Evolutionary conservation across 225 moss, liverwort and hornwort species (phyloP).

Genomic region (Polytrichum formosum): DNA sequence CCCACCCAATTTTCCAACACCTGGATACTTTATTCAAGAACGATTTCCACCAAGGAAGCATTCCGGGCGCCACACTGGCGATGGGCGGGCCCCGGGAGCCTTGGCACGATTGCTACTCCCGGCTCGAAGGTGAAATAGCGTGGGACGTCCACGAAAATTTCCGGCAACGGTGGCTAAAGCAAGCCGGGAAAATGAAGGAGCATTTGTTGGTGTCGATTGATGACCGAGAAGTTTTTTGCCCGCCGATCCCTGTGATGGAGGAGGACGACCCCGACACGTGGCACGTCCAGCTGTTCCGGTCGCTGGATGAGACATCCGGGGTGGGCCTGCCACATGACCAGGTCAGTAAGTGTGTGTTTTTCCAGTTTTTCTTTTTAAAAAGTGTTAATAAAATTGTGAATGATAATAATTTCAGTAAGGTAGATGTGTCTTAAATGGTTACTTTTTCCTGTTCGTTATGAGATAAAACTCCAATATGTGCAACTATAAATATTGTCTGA

Average conservation of each 20-base stretch:
- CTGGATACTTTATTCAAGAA: slow-evolving; percentile 68
- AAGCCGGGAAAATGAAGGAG: slow-evolving; percentile 33
- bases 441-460: too few species aligned
- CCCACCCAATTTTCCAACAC: slow-evolving; percentile 76
- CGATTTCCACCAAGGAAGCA: slow-evolving; percentile 81
- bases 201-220: slow-evolving; percentile 45
- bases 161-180: slow-evolving; percentile 65
- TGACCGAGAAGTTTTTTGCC: slow-evolving; percentile 43
- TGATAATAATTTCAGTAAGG: too few species aligned
- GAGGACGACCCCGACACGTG: slow-evolving; percentile 65
- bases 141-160: slow-evolving; percentile 91
- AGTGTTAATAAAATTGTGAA: too few species aligned
- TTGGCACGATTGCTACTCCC: slow-evolving; percentile 82
- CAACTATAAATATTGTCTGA: too few species aligned
- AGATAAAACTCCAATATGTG: too few species aligned
- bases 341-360: too few species aligned
- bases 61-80: slow-evolving; percentile 42
- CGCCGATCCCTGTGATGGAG: slow-evolving; percentile 46
- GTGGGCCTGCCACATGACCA: slow-evolving; percentile 48
- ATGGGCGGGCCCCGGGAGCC: slow-evolving; percentile 79
- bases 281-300: slow-evolving; percentile 85
- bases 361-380: too few species aligned
- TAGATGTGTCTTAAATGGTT: too few species aligned
- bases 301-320: slow-evolving; percentile 72
- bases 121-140: slow-evolving; percentile 72